Evolutionary conservation across 768 basidiomycete genomes (phyloP), one percentile per base, ranked within the genome.

Genomic region (Phanerochaete carnosa): DNA sequence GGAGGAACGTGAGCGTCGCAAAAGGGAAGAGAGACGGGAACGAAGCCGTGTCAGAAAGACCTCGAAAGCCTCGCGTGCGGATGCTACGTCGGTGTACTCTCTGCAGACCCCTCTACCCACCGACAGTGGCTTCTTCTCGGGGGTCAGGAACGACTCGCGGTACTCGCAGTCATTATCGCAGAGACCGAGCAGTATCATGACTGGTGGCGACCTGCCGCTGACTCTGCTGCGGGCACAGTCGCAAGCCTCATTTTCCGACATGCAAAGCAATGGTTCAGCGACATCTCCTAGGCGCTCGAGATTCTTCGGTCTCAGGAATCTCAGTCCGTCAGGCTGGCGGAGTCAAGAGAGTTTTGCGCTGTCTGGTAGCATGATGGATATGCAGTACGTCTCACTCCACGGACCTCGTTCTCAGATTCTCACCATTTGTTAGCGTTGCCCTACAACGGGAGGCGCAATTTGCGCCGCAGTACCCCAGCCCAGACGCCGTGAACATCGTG

Each of bases 281-380:
- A 88, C 89, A 12, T 87, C 88, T 15, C 74, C 71, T 32, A 77
- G 87, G 62, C 82, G 87, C 29, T 83, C 86, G 2, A 83, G 87
- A 56, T 94, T 94, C 81, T 90, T 94, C 65, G 89, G 88, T 8
- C 82, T 88, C 70, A 85, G 79, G 72, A 89, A 89, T 65, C 76
- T 89, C 47, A 86, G 85, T 59, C 39, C 39, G 39, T 74, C 84
- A 23, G 87, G 86, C 13, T 91, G 87, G 85, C 79, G 83, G 65
- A 93, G 90, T 69, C 89, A 88, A 67, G 89, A 92, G 60, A 93
- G 91, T 70, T 75, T 94, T 39, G 88, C 90, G 1, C 81, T 83
- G n/a, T 90, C 91, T 2, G 92, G 92, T 56, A 94, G 92, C 67
- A 92, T 94, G 90, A 75, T 94, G 64, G 90, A 94, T 71, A 94